Evolutionary conservation across 805 yeast species (phyloP), one percentile per base, ranked within the genome.

Genomic region (Wilhelminamyces savonicus): DNA sequence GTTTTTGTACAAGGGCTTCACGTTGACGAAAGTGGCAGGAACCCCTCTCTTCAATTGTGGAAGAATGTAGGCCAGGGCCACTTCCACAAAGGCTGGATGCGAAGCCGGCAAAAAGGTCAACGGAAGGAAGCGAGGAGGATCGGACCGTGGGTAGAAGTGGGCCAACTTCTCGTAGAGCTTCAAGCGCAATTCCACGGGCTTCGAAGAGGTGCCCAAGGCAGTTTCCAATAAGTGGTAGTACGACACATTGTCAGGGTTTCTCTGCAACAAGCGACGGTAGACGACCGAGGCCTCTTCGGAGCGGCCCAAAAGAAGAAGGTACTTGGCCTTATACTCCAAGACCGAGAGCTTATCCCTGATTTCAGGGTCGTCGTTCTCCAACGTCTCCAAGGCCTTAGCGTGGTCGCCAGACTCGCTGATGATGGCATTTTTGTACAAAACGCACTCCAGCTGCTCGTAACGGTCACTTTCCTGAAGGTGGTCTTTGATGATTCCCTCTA

Each of bases 11-110:
- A 87, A 65, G 1, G 94, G 83, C 57, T 88, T 87, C 28, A 92
- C 75, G 44, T 84, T 81, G 32, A 81, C 81, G 58, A 88, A 92
- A 4, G 92, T 72, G 1, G 96, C 83, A 4, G 97, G 97, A 20
- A 87, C 92, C 23, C 95, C 94, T 32, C 86, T 71, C 38, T 69
- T 59, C 44, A 92, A 69, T 48, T 80, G 83, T 4, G 66, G 54
- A 4, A 69, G 35, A 26, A 88, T 56, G 51, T 87, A 92, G 2
- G 53, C 52, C 18, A 56, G 43, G 5, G 74, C 76, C 31, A 71
- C 70, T 7, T 35, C 36, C 25, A 56, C 59, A 44, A 80, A 76
- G 26, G 66, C 53, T 16, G 71, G 64, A 23, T 50, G 50, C 7
- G 69, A 70, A 11, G 79, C 77, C 9, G 71, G 60, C 24, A 83